Evolutionary conservation across 768 basidiomycete species (phyloP).

Genomic region (Xerocomellus amylosporus): DNA sequence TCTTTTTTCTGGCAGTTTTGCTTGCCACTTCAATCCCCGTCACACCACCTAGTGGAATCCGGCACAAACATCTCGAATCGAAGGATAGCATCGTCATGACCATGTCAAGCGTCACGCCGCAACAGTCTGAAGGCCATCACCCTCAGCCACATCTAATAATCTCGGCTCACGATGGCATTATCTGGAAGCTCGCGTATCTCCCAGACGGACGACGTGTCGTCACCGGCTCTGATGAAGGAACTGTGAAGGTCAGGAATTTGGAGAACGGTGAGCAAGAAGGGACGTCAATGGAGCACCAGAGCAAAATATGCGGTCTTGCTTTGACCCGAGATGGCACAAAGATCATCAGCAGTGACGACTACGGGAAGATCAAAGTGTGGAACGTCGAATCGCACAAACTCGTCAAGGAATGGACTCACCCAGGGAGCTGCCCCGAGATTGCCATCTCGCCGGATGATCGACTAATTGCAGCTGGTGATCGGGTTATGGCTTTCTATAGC

Average conservation of each 20-base stretch:
- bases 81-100: no score
- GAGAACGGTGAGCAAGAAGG: no score
- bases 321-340: background rate
- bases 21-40: background rate
- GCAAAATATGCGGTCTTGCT: background rate
- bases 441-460: slow-evolving; percentile 2
- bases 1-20: no score
- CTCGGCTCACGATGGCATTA: background rate
- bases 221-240: no score
- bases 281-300: no score
- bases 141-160: background rate
- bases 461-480: background rate
- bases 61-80: no score
- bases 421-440: background rate
- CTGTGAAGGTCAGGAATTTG: no score
- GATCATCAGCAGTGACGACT: background rate
- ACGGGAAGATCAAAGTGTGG: slow-evolving; percentile 1
- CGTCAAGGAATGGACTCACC: slow-evolving; percentile 1
- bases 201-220: no score
- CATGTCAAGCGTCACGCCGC: background rate
- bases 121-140: background rate
- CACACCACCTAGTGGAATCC: no score
- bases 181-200: background rate
- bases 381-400: background rate
- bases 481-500: background rate